Evolutionary conservation across 2,329 filamentous ascomycete species (phyloP), one percentile per base, ranked within the genome.

Genomic region (Lachnellula subtilissima): DNA sequence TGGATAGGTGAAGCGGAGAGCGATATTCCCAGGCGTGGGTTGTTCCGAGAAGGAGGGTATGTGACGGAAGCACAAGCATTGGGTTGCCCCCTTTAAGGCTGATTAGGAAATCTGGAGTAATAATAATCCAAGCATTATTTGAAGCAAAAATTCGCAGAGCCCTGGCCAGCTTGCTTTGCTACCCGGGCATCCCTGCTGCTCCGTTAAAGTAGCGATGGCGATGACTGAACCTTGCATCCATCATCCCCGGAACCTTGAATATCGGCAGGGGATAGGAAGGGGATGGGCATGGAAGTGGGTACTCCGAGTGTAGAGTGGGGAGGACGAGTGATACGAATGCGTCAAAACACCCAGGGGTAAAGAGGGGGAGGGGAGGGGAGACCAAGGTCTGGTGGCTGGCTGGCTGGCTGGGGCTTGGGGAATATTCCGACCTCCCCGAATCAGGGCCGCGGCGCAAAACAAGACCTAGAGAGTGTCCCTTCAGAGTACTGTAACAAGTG

Each of bases 81-180:
- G 56, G 62, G 61, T 55, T 61, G 50, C 65, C 64, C 60, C 61
- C 61, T 67, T 67, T 69, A 68, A 69, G 67, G 66, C 67, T 68
- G 67, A 67, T 68, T 67, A 62, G 62, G 59, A 67, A 64, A 64
- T 67, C 66, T 67, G 66, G 64, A 67, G 65, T 66, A 64, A 62
- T 60, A 67, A 64, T 66, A 64, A 62, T 60, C 51, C 48, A 60
- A 63, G 61, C 56, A 61, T 61, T 25, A 25, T 25, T 25, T 59
- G 57, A 60, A 54, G 61, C 57, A 63, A 52, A 65, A 55, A 48
- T 61, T 56, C 55, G 64, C 57, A 54, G 60, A 56, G 54, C 63
- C 59, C 59, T 56, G 50, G 53, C 48, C 57, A 56, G 46, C 56
- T 60, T 64, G 55, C 61, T 61, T 56, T 63, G 61, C 59, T 64